phyloP scores from a whole-genome alignment of 768 basidiomycete species.

The Naganishia vishniacii region DNA sequence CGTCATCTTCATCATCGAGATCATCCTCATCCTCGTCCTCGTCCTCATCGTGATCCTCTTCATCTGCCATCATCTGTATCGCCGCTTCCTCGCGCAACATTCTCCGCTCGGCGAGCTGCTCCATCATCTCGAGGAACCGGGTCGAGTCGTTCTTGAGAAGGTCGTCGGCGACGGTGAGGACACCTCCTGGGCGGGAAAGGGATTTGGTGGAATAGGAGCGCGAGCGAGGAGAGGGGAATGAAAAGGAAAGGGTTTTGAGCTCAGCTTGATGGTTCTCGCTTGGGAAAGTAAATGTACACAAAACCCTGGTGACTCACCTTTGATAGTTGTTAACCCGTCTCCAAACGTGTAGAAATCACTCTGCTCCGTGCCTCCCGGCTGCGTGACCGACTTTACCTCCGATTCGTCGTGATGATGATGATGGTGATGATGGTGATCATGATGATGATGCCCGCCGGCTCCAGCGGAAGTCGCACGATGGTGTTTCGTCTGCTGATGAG shows the following conservation, averaged over 20 bases:
- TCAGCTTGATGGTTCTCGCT: not conserved
- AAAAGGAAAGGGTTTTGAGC: conserved; percentile 17
- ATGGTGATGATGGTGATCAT: conserved; percentile 25
- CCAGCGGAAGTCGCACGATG: not conserved
- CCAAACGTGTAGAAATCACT: conserved; percentile 76
- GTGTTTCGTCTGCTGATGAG: conserved; percentile 57
- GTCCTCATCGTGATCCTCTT: conserved; percentile 56
- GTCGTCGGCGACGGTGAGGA: conserved; percentile 97
- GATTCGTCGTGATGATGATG: conserved; percentile 29
- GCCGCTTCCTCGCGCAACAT: conserved; percentile 81
- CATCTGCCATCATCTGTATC: conserved; percentile 57
- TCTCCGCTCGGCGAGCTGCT: conserved; percentile 88
- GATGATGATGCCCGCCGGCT: conserved; percentile 25
- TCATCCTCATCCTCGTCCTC: conserved; percentile 63
- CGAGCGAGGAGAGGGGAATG: conserved; percentile 23
- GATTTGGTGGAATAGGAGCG: conserved; percentile 30
- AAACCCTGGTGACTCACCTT: conserved; percentile 50
- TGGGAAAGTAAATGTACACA: too few species aligned
- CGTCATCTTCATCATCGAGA: conserved; percentile 60
- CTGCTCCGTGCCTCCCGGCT: conserved; percentile 31
- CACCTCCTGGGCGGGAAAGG: conserved; percentile 64
- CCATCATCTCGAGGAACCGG: conserved; percentile 99
- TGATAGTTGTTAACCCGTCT: conserved; percentile 67
- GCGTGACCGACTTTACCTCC: conserved; percentile 22
- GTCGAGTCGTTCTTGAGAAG: conserved; percentile 96